Evolutionary conservation across 345 rosid genomes (phyloP).

Genomic region (Erodium maritimum): DNA sequence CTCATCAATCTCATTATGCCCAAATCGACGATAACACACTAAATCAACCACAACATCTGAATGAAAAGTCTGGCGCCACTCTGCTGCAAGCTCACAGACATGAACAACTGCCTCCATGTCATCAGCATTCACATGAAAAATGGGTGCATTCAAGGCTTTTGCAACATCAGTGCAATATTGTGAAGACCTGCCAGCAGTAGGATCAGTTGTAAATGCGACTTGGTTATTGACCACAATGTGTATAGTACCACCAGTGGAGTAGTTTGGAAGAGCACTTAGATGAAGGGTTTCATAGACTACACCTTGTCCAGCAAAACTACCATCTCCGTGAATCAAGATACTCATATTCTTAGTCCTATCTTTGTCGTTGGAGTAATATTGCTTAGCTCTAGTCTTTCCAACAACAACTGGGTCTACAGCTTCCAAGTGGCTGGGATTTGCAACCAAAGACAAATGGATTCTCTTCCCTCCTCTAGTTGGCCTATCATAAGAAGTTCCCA

Average conservation of each 20-base stretch:
- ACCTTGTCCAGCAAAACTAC: constrained; percentile 2
- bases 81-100: constrained; percentile 3
- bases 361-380: constrained; percentile 22
- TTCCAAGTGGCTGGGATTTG: constrained; percentile 30
- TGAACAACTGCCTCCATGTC: constrained; percentile 25
- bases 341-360: constrained; percentile 25
- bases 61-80: constrained; percentile 28
- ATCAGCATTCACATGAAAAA: constrained; percentile 26
- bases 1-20: constrained; percentile 26
- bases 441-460: constrained; percentile 28
- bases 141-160: constrained; percentile 25
- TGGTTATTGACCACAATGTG: too few species aligned
- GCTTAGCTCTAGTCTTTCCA: constrained; percentile 29
- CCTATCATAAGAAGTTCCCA: constrained; percentile 29
- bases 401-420: constrained; percentile 31
- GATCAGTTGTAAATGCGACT: too few species aligned
- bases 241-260: too few species aligned
- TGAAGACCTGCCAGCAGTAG: too few species aligned
- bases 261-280: too few species aligned
- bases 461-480: constrained; percentile 30
- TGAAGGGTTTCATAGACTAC: too few species aligned
- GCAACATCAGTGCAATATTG: too few species aligned
- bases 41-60: constrained; percentile 18
- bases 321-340: constrained; percentile 26
- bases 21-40: constrained; percentile 16